Evolutionary conservation across 1,284 basidiomycete genomes (phyloP).

Genomic region (Ustilago curta): DNA sequence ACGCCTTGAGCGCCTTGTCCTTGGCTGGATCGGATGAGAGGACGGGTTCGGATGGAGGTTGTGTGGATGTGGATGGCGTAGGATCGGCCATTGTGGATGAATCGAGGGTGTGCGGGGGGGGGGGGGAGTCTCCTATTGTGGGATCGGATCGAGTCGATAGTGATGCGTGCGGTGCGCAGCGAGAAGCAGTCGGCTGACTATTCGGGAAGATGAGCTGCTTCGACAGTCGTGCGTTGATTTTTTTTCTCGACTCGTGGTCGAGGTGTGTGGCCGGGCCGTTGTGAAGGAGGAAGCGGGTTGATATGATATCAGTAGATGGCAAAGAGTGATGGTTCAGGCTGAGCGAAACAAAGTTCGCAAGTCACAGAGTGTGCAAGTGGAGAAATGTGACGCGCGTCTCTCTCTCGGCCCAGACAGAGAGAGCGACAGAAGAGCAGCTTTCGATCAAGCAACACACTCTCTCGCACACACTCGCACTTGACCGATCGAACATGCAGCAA

Average conservation of each 20-base stretch:
- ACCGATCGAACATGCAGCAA: slow-evolving; percentile 8
- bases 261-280: background rate
- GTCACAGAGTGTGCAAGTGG: no score
- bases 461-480: background rate
- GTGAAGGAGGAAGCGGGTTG: background rate
- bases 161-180: background rate
- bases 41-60: slow-evolving; percentile 39
- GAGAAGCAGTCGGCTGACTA: background rate
- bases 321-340: slow-evolving; percentile 6
- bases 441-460: slow-evolving; percentile 15
- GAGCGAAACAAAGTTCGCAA: background rate
- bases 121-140: no score
- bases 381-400: slow-evolving; percentile 44
- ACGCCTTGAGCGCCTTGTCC: slow-evolving; percentile 66
- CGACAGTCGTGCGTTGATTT: background rate
- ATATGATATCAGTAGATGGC: slow-evolving; percentile 1
- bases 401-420: slow-evolving; percentile 33
- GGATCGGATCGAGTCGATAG: background rate
- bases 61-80: slow-evolving; percentile 44
- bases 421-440: background rate
- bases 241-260: background rate
- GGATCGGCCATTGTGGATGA: slow-evolving; percentile 48
- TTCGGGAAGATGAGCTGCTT: background rate
- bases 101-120: no score
- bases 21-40: slow-evolving; percentile 53